Percentiles rank a stretch among this genome's conserved stretches.
phyloP scores from a whole-genome alignment of 805 yeast species.

The Wickerhamomyces silvicola region DNA sequence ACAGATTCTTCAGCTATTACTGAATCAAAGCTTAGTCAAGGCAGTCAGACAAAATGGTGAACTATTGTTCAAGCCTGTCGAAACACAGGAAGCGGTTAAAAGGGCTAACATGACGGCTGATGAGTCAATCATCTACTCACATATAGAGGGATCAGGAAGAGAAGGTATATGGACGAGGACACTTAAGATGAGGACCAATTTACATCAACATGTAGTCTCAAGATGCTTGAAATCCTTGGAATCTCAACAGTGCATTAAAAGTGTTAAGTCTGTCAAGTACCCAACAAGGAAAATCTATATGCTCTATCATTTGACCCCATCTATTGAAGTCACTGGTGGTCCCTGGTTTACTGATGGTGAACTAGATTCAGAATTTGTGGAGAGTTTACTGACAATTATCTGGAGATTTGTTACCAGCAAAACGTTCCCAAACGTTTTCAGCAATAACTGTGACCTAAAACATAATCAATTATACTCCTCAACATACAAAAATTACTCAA shows the following conservation, averaged over 20 bases:
- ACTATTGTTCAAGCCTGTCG: slow-evolving; percentile 69
- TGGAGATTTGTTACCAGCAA: slow-evolving; percentile 81
- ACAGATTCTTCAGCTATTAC: slow-evolving; percentile 43
- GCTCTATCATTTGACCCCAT: slow-evolving; percentile 90
- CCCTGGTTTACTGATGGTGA: slow-evolving; percentile 99
- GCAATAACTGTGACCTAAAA: slow-evolving; percentile 22
- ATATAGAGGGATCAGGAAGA: slow-evolving; percentile 87
- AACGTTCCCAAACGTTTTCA: slow-evolving; percentile 70
- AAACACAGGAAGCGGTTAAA: slow-evolving; percentile 67
- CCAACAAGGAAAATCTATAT: slow-evolving; percentile 95
- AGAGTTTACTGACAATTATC: slow-evolving; percentile 70
- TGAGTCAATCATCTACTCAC: slow-evolving; percentile 85
- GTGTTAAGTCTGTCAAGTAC: slow-evolving; percentile 83
- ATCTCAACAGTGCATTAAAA: slow-evolving; percentile 74
- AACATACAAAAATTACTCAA: slow-evolving; percentile 56
- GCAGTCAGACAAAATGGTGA: slow-evolving; percentile 61
- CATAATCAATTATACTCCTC: slow-evolving; percentile 42
- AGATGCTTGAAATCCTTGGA: slow-evolving; percentile 79
- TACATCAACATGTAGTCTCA: slow-evolving; percentile 86
- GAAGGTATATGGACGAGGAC: slow-evolving; percentile 97
- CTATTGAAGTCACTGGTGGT: slow-evolving; percentile 95
- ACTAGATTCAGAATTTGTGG: slow-evolving; percentile 89
- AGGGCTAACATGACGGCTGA: slow-evolving; percentile 75
- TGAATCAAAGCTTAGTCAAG: slow-evolving; percentile 58
- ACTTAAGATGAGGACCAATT: slow-evolving; percentile 76